Percentiles rank a stretch among this genome's conserved stretches.
Conservation (phyloP, 345 rosid genomes). For the Pelargonium nanum region DNA sequence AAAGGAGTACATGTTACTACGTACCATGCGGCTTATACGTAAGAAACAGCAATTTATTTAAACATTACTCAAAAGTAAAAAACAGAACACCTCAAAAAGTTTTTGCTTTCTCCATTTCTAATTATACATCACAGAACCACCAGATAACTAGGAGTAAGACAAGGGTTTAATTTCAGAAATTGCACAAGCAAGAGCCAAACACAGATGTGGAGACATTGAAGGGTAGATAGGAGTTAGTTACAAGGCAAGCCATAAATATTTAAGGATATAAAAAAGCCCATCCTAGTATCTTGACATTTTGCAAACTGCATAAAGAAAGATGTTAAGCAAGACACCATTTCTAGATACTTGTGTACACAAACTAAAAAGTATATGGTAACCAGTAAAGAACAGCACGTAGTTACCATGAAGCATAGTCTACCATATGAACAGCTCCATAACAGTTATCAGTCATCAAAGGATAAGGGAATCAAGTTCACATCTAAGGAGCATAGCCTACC, state of each 20-base stretch:
- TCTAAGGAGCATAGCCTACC: constrained; percentile 29
- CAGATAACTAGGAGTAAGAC: not conserved
- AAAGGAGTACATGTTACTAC: not conserved
- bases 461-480: constrained; percentile 9
- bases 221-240: not conserved
- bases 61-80: not conserved
- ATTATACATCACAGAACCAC: not conserved
- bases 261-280: not conserved
- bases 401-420: not conserved
- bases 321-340: not conserved
- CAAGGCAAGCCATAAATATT: not conserved
- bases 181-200: not conserved
- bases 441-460: constrained; percentile 1
- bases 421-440: not conserved
- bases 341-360: not conserved
- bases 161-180: not conserved
- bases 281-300: not conserved
- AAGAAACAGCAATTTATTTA: not conserved
- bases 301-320: not conserved
- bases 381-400: not conserved
- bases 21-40: not conserved
- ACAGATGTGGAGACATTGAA: not conserved
- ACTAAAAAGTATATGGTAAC: not conserved
- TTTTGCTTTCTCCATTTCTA: not conserved
- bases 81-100: not conserved